phyloP scores from a whole-genome alignment of 495 filamentous ascomycete species.

The Hyaloscypha finlandica region DNA sequence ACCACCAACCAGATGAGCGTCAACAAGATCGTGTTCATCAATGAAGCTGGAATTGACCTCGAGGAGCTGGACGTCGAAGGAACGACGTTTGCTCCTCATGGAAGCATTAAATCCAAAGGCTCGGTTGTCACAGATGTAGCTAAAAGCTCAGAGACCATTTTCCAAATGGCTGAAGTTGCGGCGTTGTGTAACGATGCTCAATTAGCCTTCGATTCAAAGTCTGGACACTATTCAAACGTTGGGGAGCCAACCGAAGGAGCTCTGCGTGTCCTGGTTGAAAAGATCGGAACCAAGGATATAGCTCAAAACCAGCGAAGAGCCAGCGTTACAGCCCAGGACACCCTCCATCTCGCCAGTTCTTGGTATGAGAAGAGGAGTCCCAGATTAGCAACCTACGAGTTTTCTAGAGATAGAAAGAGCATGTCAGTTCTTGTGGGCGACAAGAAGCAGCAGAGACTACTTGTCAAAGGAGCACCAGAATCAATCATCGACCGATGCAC shows the following conservation, averaged over 20 bases:
- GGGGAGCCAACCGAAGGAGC: constrained; percentile 97
- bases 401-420: constrained; percentile 97
- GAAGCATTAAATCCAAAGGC: constrained; percentile 67
- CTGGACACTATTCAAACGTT: constrained; percentile 74
- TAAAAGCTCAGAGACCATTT: constrained; percentile 73
- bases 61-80: constrained; percentile 92
- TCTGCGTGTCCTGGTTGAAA: constrained; percentile 87
- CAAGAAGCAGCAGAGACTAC: constrained; percentile 68
- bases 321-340: constrained; percentile 66
- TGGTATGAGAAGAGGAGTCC: constrained; percentile 79
- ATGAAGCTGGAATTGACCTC: constrained; percentile 67
- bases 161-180: constrained; percentile 81
- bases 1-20: constrained; percentile 99
- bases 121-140: constrained; percentile 68
- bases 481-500: constrained; percentile 90
- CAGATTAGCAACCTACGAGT: constrained; percentile 88
- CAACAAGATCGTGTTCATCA: constrained; percentile 84
- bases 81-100: constrained; percentile 88
- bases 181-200: constrained; percentile 89
- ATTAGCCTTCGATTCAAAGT: constrained; percentile 78
- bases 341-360: constrained; percentile 60
- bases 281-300: constrained; percentile 72
- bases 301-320: constrained; percentile 56
- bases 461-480: constrained; percentile 97
- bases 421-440: constrained; percentile 93